phyloP scores from a whole-genome alignment of 148 eudicot genomes.

The Rhododendron simsii region DNA sequence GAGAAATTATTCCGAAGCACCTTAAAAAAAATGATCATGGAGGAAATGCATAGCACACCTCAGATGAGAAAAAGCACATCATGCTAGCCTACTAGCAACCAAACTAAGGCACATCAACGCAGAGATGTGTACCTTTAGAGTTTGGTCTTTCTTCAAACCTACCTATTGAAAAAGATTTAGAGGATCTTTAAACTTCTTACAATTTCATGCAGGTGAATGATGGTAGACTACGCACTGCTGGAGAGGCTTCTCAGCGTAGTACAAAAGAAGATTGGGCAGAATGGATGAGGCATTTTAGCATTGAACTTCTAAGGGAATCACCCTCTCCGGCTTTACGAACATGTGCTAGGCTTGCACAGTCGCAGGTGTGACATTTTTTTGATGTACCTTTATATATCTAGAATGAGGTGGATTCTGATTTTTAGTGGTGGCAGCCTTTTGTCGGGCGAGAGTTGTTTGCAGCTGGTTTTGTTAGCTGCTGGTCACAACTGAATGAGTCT shows the following conservation, averaged over 20 bases:
- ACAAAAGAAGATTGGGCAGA: constrained; percentile 99
- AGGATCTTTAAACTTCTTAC: neutral
- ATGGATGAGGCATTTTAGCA: constrained; percentile 99
- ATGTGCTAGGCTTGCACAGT: constrained; percentile 95
- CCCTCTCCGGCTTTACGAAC: constrained; percentile 97
- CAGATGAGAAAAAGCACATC: neutral
- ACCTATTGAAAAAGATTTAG: neutral
- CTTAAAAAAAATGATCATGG: neutral
- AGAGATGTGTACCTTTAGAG: neutral
- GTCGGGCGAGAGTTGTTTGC: constrained; percentile 97
- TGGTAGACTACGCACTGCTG: constrained; percentile 79
- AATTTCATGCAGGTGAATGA: constrained; percentile 64
- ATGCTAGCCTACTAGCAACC: neutral
- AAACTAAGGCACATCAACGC: neutral
- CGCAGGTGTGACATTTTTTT: constrained; percentile 50
- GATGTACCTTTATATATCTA: neutral
- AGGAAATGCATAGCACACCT: neutral
- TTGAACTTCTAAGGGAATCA: constrained; percentile 89
- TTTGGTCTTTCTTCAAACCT: constrained; percentile 1
- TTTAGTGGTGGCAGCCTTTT: constrained; percentile 67
- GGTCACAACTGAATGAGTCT: constrained; percentile 81
- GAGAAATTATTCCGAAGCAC: neutral
- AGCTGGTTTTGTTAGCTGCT: constrained; percentile 98
- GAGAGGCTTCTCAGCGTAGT: constrained; percentile 99
- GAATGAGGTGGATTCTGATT: constrained; percentile 21